Percentiles rank a stretch among this genome's conserved stretches.
These are phyloP conservation scores for Pseudisothecium myosuroides DNA, from an alignment of 225 moss, liverwort and hornwort genomes.

Conservation along the genomic window DNA sequence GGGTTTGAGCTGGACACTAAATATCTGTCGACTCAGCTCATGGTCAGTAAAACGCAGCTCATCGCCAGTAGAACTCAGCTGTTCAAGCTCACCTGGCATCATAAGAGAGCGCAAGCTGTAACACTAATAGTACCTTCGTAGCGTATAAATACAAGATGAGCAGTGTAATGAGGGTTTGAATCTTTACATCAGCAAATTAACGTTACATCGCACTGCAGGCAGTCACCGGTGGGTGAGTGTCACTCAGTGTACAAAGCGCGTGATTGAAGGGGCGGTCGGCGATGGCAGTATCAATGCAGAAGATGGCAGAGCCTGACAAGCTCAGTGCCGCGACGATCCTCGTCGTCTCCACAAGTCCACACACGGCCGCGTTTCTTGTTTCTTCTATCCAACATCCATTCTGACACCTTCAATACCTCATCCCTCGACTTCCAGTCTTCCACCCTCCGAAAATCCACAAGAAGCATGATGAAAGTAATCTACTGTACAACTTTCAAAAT, in stretches of 20 bases:
- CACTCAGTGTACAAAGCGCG: slow-evolving; percentile 4
- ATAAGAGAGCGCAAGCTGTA: not conserved
- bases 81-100: not conserved
- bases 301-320: slow-evolving; percentile 16
- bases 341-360: not conserved
- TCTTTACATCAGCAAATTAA: not conserved
- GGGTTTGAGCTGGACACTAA: slow-evolving; percentile 8
- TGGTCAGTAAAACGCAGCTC: not conserved
- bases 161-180: not conserved
- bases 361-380: not conserved
- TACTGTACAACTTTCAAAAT: not conserved
- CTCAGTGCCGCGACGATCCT: not conserved
- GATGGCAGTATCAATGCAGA: not conserved
- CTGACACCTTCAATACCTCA: not conserved
- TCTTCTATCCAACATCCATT: not conserved
- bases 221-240: not conserved
- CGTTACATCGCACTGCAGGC: not conserved
- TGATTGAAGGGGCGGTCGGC: slow-evolving; percentile 21
- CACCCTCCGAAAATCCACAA: not conserved
- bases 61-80: not conserved
- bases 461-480: not conserved
- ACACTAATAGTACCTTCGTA: not conserved
- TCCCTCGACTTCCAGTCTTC: not conserved
- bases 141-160: not conserved
- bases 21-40: not conserved